Conservation (phyloP, 768 basidiomycete genomes). For the Chalciporus pseudorubinellus region DNA sequence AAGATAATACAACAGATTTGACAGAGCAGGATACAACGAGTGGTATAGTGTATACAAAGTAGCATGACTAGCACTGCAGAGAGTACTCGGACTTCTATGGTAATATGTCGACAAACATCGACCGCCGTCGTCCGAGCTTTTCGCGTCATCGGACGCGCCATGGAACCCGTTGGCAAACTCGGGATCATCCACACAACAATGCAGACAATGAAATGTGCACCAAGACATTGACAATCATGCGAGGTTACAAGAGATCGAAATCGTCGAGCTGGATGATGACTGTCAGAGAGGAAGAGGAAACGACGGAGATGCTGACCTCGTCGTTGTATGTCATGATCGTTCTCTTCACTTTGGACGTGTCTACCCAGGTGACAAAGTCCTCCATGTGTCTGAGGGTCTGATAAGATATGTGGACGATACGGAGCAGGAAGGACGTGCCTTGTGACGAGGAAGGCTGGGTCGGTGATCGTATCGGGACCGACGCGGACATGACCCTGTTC, state of each 20-base stretch:
- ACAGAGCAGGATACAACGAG: background rate
- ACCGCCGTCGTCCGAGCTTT: constrained; percentile 1
- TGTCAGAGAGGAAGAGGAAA: constrained; percentile 3
- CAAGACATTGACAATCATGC: background rate
- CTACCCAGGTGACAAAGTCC: constrained; percentile 99
- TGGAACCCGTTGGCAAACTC: background rate
- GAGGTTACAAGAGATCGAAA: constrained; percentile 73
- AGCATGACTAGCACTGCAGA: background rate
- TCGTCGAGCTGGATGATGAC: constrained; percentile 74
- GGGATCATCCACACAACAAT: background rate
- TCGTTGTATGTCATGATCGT: constrained; percentile 97
- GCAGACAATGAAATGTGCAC: background rate
- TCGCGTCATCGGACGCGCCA: background rate
- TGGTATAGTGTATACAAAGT: background rate
- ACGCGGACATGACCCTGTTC: constrained; percentile 98
- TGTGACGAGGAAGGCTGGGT: constrained; percentile 94
- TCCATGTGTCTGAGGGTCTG: constrained; percentile 77
- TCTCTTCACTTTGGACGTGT: constrained; percentile 94
- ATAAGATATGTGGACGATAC: constrained; percentile 4
- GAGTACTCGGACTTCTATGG: background rate
- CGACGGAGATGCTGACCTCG: constrained; percentile 54
- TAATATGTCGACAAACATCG: background rate
- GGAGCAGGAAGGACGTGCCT: constrained; percentile 43
- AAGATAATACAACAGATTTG: background rate
- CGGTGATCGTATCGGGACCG: constrained; percentile 92